Evolutionary conservation across 305 asterid genomes (phyloP), one percentile per base, ranked within the genome.

Genomic region (Solanum hybrid): DNA sequence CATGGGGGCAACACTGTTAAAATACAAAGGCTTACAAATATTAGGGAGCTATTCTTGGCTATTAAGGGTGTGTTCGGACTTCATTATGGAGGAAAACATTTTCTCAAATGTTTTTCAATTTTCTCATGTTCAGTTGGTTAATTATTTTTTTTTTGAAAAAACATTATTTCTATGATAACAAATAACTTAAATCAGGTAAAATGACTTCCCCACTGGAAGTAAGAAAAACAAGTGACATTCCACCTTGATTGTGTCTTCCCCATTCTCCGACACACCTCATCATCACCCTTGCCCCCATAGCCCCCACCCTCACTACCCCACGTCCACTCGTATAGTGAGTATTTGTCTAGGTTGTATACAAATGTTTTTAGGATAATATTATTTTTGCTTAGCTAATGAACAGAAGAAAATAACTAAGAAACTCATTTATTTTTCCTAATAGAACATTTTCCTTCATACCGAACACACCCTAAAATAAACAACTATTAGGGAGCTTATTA

Each of bases 1-100:
- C 99, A 97, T 97, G 27, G 98, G 99, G 75, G 99, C 99, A 90
- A 97, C 92, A 92, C 99, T 97, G 95, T 88, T 89, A 77, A 90
- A 88, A 35, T 8, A 51, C 35, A 82, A 40, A 69, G 78, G 73
- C 36, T 36, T 56, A 22, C 26, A 71, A 88, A 51, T 17, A 51
- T 84, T 51, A 84, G 87, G 46, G 36, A 31, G 32, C 31, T 31
- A 6, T 27, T 51, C 22, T 46, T 29, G 26, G 42, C 12, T 84
- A 29, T 46, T 46, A 35, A 78, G 51, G 51, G 84, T 36, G 56
- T 36, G 32, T 36, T 12, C 8, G 26, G 16, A 69, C 76, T 10
- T 69, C 17, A 24, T 69, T 66, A n/a, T 24, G 31, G 13, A n/a
- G 31, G 24, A 56, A 7, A 20, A 20, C 69, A 56, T 20, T 56